Evolutionary conservation across 441 rosid genomes (phyloP).

Genomic region (Theobroma grandiflorum): DNA sequence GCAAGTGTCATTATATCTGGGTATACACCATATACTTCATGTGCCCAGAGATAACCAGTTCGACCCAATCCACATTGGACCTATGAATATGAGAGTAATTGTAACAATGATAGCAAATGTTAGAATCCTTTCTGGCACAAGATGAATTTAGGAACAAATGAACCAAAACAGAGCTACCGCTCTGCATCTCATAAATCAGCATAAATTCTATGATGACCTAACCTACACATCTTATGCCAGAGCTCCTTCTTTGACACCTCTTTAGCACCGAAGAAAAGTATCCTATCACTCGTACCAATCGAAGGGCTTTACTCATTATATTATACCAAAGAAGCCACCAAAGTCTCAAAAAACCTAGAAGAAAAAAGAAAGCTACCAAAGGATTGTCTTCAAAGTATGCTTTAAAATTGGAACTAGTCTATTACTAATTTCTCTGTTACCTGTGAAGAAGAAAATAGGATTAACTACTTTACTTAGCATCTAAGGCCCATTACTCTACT

Average conservation of each 20-base stretch:
- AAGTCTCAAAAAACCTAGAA: not conserved
- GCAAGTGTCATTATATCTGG: constrained; percentile 92
- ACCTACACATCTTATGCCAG: not conserved
- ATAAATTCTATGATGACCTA: not conserved
- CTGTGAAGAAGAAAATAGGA: not conserved
- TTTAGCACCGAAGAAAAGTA: not conserved
- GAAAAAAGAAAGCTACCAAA: not conserved
- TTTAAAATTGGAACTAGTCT: not conserved
- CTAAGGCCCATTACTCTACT: not conserved
- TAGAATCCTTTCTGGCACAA: not conserved
- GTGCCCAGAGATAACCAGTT: constrained; percentile 83
- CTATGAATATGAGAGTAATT: constrained; percentile 37
- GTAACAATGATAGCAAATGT: not conserved
- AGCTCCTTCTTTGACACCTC: not conserved
- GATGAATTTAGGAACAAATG: not conserved
- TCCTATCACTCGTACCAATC: not conserved
- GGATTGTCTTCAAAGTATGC: not conserved
- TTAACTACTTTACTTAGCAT: not conserved
- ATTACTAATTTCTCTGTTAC: not conserved
- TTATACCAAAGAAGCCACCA: not conserved
- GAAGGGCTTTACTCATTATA: not conserved
- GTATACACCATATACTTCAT: constrained; percentile 66
- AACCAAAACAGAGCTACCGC: not conserved
- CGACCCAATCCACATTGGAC: constrained; percentile 93
- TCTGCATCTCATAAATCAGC: not conserved